phyloP scores from a whole-genome alignment of 257 asterid species.

The Solanum chilense region DNA sequence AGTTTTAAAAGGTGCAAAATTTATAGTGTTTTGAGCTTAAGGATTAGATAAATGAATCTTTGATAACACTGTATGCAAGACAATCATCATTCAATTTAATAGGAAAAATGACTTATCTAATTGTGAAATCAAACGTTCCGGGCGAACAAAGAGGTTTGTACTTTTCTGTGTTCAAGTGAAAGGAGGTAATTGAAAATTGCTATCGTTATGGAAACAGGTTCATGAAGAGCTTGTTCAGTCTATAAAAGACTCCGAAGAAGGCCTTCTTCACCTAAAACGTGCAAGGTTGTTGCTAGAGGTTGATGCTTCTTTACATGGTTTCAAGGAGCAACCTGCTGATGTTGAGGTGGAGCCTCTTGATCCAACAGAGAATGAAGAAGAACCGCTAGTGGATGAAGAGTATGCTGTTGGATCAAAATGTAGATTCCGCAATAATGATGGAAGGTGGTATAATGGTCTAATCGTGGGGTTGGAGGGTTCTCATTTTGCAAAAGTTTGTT shows the following conservation, averaged over 20 bases:
- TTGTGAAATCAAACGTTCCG: not conserved
- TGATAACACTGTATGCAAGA: not conserved
- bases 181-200: not conserved
- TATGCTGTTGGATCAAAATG: conserved; percentile 77
- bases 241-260: conserved; percentile 78
- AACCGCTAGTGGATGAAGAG: conserved; percentile 39
- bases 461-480: conserved; percentile 60
- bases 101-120: not conserved
- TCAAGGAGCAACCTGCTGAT: conserved; percentile 20
- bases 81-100: not conserved
- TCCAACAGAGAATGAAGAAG: conserved; percentile 30
- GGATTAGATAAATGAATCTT: not conserved
- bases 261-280: conserved; percentile 73
- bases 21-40: not conserved
- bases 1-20: not conserved
- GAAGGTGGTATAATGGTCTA: conserved; percentile 85
- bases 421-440: conserved; percentile 80
- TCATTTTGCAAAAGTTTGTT: conserved; percentile 54
- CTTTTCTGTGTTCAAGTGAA: not conserved
- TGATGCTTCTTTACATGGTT: conserved; percentile 36
- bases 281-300: conserved; percentile 69
- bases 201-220: conserved; percentile 24
- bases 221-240: conserved; percentile 67
- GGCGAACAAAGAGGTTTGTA: not conserved
- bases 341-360: conserved; percentile 42